Evolutionary conservation across 345 rosid genomes (phyloP).

Genomic region (Diplotaxis tenuifolia): DNA sequence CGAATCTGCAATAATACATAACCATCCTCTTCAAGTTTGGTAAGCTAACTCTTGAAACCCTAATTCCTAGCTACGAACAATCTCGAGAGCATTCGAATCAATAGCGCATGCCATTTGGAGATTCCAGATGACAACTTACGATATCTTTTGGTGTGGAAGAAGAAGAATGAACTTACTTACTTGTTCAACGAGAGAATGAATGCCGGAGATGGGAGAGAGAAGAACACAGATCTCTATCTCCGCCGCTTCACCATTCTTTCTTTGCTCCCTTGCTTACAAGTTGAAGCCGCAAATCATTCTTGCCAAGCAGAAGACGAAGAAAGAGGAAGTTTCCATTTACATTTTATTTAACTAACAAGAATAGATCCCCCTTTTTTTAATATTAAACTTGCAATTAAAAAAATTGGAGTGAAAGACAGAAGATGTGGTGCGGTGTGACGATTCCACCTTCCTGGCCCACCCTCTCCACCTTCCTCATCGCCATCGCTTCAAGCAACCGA

Average conservation of each 20-base stretch:
- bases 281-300: neutral
- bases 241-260: conserved; percentile 26
- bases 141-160: neutral
- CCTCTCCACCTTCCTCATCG: neutral
- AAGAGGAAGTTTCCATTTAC: conserved; percentile 21
- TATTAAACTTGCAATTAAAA: too few species aligned
- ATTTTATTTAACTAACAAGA: neutral
- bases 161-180: conserved; percentile 5
- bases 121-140: neutral
- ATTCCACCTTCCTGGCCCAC: conserved; percentile 33
- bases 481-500: neutral
- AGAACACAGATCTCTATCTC: conserved; percentile 24
- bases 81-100: neutral
- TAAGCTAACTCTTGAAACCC: conserved; percentile 16
- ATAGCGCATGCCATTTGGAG: neutral
- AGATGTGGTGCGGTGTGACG: conserved; percentile 25
- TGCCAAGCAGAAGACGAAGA: conserved; percentile 5
- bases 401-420: conserved; percentile 9
- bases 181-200: neutral
- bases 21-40: neutral
- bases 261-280: conserved; percentile 6
- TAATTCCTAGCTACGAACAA: neutral
- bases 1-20: neutral
- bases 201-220: conserved; percentile 15
- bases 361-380: neutral